Conservation (phyloP, 1,284 basidiomycete species). For the Irpex rosettiformis region DNA sequence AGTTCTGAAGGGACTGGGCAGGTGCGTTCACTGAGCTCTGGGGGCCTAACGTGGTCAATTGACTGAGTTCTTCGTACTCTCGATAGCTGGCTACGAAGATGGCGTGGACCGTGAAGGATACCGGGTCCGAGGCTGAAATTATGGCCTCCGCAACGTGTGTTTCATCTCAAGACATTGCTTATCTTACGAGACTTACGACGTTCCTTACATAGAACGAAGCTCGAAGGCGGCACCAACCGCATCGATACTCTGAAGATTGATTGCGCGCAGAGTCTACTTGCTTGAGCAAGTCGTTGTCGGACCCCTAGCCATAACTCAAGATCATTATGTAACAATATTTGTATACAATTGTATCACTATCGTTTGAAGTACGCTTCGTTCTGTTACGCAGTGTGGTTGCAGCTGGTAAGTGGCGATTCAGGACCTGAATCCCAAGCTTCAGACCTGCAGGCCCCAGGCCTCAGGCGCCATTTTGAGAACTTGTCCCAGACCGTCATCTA, state of each 20-base stretch:
- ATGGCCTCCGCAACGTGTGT: conserved; percentile 22
- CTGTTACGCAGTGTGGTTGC: too few species aligned
- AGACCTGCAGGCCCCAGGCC: too few species aligned
- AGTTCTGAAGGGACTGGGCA: conserved; percentile 7
- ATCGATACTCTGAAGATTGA: conserved; percentile 10
- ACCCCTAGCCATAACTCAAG: background rate
- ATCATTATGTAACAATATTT: background rate
- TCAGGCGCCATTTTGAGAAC: background rate
- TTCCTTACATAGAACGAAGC: conserved; percentile 6
- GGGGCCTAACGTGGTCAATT: background rate
- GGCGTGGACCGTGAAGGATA: conserved; percentile 19
- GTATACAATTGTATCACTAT: background rate
- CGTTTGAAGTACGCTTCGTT: too few species aligned
- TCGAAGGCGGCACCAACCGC: conserved; percentile 22
- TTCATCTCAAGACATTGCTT: too few species aligned
- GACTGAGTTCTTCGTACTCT: background rate
- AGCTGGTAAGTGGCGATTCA: too few species aligned
- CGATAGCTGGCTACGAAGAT: conserved; percentile 18
- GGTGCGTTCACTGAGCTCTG: background rate
- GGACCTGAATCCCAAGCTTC: too few species aligned
- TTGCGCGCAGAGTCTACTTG: background rate
- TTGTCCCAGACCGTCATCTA: background rate
- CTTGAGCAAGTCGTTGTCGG: background rate
- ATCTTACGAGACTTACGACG: background rate
- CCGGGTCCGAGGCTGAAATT: conserved; percentile 13